These are phyloP conservation scores for Lagenidium giganteum DNA, from an alignment of 352 stramenopile genomes.

Conservation along the genomic window DNA sequence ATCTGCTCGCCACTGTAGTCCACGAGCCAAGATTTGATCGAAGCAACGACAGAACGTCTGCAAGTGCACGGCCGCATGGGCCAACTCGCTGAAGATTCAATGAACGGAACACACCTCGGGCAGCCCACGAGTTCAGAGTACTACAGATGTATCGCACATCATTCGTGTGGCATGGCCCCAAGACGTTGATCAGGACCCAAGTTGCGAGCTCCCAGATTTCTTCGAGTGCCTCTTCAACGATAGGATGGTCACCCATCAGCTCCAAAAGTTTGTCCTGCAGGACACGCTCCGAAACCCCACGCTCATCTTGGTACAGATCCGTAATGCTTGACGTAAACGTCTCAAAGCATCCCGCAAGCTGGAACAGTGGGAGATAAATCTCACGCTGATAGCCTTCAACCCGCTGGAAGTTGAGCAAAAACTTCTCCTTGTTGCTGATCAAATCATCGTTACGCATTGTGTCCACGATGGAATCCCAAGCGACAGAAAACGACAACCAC, in stretches of 20 bases:
- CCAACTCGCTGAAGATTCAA: conserved; percentile 71
- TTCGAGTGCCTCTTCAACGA: conserved; percentile 90
- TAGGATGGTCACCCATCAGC: conserved; percentile 65
- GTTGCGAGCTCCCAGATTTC: conserved; percentile 97
- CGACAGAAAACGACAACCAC: conserved; percentile 97
- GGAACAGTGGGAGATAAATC: conserved; percentile 98
- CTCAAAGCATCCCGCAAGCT: conserved; percentile 96
- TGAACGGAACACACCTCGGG: conserved; percentile 72
- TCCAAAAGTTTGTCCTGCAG: conserved; percentile 83
- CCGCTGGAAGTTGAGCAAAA: conserved; percentile 94
- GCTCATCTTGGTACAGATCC: conserved; percentile 65
- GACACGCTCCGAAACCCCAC: conserved; percentile 56
- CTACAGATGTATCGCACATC: conserved; percentile 92
- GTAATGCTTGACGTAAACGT: conserved; percentile 75
- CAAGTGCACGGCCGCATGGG: conserved; percentile 55
- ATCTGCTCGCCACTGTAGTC: conserved; percentile 95
- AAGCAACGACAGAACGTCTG: conserved; percentile 65
- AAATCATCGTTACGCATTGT: conserved; percentile 92
- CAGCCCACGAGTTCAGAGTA: conserved; percentile 75
- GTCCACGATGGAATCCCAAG: conserved; percentile 97
- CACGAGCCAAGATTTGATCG: conserved; percentile 49
- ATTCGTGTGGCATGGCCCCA: conserved; percentile 92
- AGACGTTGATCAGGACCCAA: conserved; percentile 92
- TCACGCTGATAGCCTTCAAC: conserved; percentile 95
- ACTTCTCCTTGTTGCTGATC: conserved; percentile 85